Conservation (phyloP, 2,329 filamentous ascomycete species). For the Arthrobotrys sphaeroides region DNA sequence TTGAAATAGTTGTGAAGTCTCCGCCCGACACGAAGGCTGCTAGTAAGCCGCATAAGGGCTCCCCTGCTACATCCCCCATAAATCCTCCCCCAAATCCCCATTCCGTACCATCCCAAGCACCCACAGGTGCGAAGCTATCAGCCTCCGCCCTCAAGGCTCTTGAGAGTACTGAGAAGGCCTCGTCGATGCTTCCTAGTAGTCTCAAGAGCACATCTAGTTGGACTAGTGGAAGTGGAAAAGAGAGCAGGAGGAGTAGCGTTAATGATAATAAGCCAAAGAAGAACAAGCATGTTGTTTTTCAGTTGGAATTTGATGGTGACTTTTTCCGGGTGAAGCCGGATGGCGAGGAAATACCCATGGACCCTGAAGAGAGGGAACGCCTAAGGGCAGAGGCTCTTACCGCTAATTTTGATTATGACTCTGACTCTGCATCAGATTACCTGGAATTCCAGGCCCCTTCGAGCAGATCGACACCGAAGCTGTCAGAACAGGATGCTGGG, state of each 20-base stretch:
- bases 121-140: constrained; percentile 24
- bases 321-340: constrained; percentile 51
- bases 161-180: constrained; percentile 31
- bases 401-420: constrained; percentile 29
- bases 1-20: constrained; percentile 35
- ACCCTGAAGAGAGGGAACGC: constrained; percentile 43
- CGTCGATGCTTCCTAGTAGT: constrained; percentile 35
- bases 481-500: constrained; percentile 1
- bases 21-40: constrained; percentile 17
- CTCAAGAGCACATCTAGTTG: constrained; percentile 53
- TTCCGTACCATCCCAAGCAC: constrained; percentile 8
- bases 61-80: constrained; percentile 36
- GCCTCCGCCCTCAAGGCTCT: constrained; percentile 47
- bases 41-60: constrained; percentile 18
- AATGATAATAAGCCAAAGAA: constrained; percentile 46
- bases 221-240: constrained; percentile 46
- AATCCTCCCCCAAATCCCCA: constrained; percentile 13
- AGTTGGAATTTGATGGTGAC: constrained; percentile 49
- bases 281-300: constrained; percentile 53
- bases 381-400: constrained; percentile 27
- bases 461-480: constrained; percentile 19
- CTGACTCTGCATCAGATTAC: constrained; percentile 51
- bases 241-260: constrained; percentile 51
- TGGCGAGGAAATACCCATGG: constrained; percentile 51
- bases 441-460: constrained; percentile 49